Evolutionary conservation across 306 rosid genomes (phyloP).

Genomic region (Gastrolobium villosum): DNA sequence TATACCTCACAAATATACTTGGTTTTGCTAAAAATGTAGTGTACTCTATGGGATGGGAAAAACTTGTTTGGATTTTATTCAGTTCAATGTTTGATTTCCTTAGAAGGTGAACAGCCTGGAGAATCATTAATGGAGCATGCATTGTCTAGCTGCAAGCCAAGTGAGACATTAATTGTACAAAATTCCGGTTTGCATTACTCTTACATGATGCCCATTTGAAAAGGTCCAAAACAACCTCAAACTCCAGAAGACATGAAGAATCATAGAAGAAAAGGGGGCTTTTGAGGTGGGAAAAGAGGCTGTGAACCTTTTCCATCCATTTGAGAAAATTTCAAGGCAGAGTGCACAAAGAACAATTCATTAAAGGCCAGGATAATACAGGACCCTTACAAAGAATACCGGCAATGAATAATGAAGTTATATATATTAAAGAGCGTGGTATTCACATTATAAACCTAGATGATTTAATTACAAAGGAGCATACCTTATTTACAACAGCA

Average conservation of each 20-base stretch:
- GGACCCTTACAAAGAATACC: not conserved
- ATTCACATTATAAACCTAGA: slow-evolving; percentile 19
- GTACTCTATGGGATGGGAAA: not conserved
- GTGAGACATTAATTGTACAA: not conserved
- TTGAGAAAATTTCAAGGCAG: slow-evolving; percentile 17
- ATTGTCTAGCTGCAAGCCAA: slow-evolving; percentile 12
- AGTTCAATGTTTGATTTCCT: not conserved
- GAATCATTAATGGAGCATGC: slow-evolving; percentile 13
- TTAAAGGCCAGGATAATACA: not conserved
- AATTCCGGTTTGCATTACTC: slow-evolving; percentile 1
- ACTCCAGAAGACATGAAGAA: slow-evolving; percentile 1
- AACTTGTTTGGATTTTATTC: slow-evolving; percentile 10
- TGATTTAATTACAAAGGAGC: slow-evolving; percentile 20
- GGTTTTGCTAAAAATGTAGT: not conserved
- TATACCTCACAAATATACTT: not conserved
- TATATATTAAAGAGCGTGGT: slow-evolving; percentile 6
- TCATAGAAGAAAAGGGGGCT: not conserved
- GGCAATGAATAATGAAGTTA: not conserved
- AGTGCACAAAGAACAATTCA: slow-evolving; percentile 20
- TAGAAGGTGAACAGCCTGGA: not conserved
- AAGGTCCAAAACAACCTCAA: slow-evolving; percentile 20
- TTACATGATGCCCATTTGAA: not conserved
- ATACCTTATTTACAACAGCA: slow-evolving; percentile 94
- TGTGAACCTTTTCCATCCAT: not conserved
- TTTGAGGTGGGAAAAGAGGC: not conserved